Base-by-base conservation (phyloP, 495 filamentous ascomycete genomes). In the Aspergillus nidulans region DNA sequence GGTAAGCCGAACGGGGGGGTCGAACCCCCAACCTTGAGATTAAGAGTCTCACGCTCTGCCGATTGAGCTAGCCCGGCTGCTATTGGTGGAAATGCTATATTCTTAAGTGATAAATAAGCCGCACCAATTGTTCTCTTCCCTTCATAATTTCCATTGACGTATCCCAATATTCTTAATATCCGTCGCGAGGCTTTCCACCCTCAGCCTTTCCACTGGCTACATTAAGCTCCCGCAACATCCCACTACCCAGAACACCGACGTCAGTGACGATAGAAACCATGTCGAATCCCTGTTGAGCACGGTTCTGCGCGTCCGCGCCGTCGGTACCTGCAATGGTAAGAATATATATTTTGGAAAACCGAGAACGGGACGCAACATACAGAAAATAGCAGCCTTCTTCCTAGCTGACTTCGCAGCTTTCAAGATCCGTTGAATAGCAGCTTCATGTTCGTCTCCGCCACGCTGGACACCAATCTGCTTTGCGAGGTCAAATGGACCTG, bases 371-470 rank as follows among this genome's bases (percentile, higher is more conserved):
- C 15, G 23, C 36, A 25, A 64, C 68, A 28, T 68, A 69, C 86
- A 90, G 65, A 88, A 94, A 49, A 95, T 91, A 25, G 86, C 90
- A 36, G 81, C 80, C 69, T 82, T 86, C 74, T 90, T 94, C 4
- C 87, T 88, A 1, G 85, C 81, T 9, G 69, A 74, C 32, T 77
- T 73, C 2, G 86, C 83, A 2, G 89, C 89, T 18, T 73, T 69
- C 52, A 83, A 62, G 46, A 90, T 80, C 18, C 77, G 79, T 32
- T 75, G 69, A 52, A 95, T 90, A 30, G 87, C 87, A 44, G 78
- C 76, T 49, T 86, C 73, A 38, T 76, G 73, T 54, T 76, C 71
- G 24, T 67, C 64, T 1, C 73, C 70, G 12, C 71, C 66, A 1
- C 69, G 67, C 24, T 59, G 55, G 6, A 76, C 68, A 16, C 69